Evolutionary conservation across 1,284 basidiomycete genomes (phyloP), one percentile per base, ranked within the genome.

Genomic region (Testicularia cyperi): DNA sequence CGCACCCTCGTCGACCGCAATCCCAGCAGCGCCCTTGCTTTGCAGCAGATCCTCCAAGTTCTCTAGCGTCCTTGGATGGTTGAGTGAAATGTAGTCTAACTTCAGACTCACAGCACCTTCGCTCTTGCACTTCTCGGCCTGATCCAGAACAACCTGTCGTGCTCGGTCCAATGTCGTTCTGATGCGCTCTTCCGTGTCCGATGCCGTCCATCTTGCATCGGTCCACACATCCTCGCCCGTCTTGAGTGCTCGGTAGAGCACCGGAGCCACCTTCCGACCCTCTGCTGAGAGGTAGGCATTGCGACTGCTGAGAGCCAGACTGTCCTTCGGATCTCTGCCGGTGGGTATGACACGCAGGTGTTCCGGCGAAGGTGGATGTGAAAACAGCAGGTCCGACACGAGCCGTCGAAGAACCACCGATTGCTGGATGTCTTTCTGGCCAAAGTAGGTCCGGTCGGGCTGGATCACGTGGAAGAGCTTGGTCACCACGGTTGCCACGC

Each of bases 391-490:
- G 76, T 98, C 94, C 23, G 82, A 80, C 38, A 84, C 83, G 77
- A 98, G 82, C n/a, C 88, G 85, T 32, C 87, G 86, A 18, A 98
- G 82, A 16, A 98, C 79, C 7, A 97, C 79, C 0, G 88, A 90
- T 76, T 98, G 94, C 75, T 98, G 94, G 44, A 98, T 96, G 74
- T 98, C 94, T 77, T 98, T 98, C 78, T 97, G 94, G 0, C 95
- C 94, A 70, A 98, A 96, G 78, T 97, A 98, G 18, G 89, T 86
- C 46, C 85, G 84, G 40, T 89, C 89, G 2, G 94, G 94, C 88
- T 94, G 85, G 31, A 97, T 83, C 34, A 85, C 84, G 74, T 96
- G 92, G 81, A 97, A 96, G 12, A 97, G 82, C 78, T 97, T 98
- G 3, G 88, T 88, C 45, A 94, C 91, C 35, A 96, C 86, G 0